Evolutionary conservation across 345 rosid species (phyloP).

Genomic region (Citrus sinensis): DVS_A1.0 CM039164.1:21954001-21954500

Average conservation of each 20-base stretch:
- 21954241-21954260: constrained; percentile 71
- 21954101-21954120: constrained; percentile 63
- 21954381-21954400: no score
- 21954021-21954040: constrained; percentile 92
- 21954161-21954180: constrained; percentile 63
- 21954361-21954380: neutral
- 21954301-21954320: constrained; percentile 56
- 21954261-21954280: constrained; percentile 61
- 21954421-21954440: neutral
- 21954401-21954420: no score
- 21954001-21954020: constrained; percentile 88
- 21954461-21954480: neutral
- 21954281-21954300: constrained; percentile 76
- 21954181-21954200: constrained; percentile 57
- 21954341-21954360: constrained; percentile 23
- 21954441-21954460: neutral
- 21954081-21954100: constrained; percentile 57
- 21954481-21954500: neutral
- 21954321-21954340: constrained; percentile 77
- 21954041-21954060: constrained; percentile 60
- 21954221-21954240: constrained; percentile 83
- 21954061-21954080: constrained; percentile 67
- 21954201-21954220: constrained; percentile 62
- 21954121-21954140: constrained; percentile 69
- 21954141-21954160: constrained; percentile 72